Base-by-base conservation (phyloP, 2,329 filamentous ascomycete genomes). In the Diaporthe helianthi region DNA sequence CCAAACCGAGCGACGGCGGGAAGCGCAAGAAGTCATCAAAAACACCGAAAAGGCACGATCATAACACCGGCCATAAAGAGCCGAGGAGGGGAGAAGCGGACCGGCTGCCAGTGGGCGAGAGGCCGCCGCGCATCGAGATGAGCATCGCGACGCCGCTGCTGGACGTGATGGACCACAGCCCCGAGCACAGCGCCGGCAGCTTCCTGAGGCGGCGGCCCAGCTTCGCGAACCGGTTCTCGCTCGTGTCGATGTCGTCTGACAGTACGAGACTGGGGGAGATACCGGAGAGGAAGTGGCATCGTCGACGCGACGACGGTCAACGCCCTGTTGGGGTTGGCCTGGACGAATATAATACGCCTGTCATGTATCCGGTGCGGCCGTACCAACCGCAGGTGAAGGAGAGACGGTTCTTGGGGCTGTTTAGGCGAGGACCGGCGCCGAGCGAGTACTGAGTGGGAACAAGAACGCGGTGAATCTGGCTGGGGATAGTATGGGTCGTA, bases 201-300 rank as follows among this genome's bases (percentile, higher is more conserved):
- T 31, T 26, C 9, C 46, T 46, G 4, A 31, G 69, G 22, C 66
- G 69, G 17, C 66, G 49, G 66, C 47, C 67, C 31, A 71, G 55
- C 31, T 55, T 69, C 17, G 60, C 54, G 53, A 69, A 77, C 33
- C 73, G 76, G 36, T 71, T 78, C n/a, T 80, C 79, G 3, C 70
- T 78, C 12, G 55, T 75, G 29, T 76, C 78, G 1, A 75, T 76
- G 44, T 73, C 77, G 0, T 77, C 77, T 1, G 76, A 73, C 65
- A 80, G 78, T 74, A 80, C 78, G n/a, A 76, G 74, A 67, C 74
- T 80, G 7, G 78, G 78, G 10, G 77, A 79, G 54, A 78, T 80
- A 4, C 78, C 78, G 0, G 74, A 77, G 55, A 72, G 74, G 31
- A 78, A 75, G 49, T 75, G 74, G 76, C 54, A 58, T 10, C 72